Percentiles rank a stretch among this genome's conserved stretches.
phyloP scores from a whole-genome alignment of 163 green algal genomes.

The Scenedesmus sp. region DNA sequence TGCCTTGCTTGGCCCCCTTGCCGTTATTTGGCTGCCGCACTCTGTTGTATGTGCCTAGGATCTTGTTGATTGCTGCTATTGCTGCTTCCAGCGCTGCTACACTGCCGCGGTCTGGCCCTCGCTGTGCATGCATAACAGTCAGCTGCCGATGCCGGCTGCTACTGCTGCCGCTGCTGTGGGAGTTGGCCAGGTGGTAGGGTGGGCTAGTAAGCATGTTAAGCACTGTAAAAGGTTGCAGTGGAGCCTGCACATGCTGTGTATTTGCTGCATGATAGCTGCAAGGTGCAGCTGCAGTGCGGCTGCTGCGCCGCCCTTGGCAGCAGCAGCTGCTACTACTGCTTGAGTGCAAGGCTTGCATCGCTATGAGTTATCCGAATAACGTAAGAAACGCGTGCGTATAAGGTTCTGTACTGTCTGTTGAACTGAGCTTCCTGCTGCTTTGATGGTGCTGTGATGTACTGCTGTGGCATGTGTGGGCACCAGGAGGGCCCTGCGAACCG shows the following conservation, averaged over 20 bases:
- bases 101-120: conserved; percentile 18
- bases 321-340: not conserved
- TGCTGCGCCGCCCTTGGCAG: not conserved
- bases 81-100: conserved; percentile 47
- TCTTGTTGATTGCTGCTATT: conserved; percentile 46
- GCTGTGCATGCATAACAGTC: not conserved
- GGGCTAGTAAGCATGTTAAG: not conserved
- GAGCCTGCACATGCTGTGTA: not conserved
- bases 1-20: not conserved
- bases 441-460: conserved; percentile 16
- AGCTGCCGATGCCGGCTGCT: not conserved
- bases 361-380: not conserved
- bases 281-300: not conserved
- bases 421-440: not conserved
- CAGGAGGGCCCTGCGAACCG: not conserved
- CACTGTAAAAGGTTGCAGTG: not conserved
- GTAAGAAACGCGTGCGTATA: not conserved
- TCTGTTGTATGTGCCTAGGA: conserved; percentile 30
- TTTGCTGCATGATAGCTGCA: not conserved
- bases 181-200: not conserved
- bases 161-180: not conserved
- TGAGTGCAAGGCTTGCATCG: not conserved
- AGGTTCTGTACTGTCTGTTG: not conserved
- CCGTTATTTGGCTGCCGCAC: not conserved
- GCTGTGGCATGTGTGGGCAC: not conserved